A percentile compares a stretch with the other conserved stretches of the same genome.
These are phyloP conservation scores for Aspergillus fischeri DNA, from an alignment of 2,329 filamentous ascomycete species.

Conservation along the genomic window DNA sequence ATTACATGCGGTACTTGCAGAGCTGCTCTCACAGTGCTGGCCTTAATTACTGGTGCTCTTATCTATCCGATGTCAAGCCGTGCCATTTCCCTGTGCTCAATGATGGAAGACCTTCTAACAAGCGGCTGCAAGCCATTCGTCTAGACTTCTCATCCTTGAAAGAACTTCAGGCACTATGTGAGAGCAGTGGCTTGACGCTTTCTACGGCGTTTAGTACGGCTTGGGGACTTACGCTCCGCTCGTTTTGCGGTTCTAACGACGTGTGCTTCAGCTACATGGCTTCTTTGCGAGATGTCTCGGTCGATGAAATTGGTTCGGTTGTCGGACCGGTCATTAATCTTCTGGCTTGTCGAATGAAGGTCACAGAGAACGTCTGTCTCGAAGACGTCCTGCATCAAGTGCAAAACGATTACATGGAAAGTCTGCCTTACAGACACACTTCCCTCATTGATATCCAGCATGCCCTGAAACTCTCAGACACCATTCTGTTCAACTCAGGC, in stretches of 20 bases:
- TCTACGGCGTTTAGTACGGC: slow-evolving; percentile 62
- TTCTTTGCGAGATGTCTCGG: slow-evolving; percentile 39
- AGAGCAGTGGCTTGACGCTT: slow-evolving; percentile 43
- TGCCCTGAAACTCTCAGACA: slow-evolving; percentile 34
- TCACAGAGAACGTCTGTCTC: slow-evolving; percentile 30
- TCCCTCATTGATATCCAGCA: slow-evolving; percentile 48
- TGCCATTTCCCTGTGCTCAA: slow-evolving; percentile 35
- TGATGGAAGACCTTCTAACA: slow-evolving; percentile 21
- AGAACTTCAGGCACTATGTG: slow-evolving; percentile 38
- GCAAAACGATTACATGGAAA: slow-evolving; percentile 46
- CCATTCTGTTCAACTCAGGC: slow-evolving; percentile 46
- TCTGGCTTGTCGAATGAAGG: slow-evolving; percentile 41
- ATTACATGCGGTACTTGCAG: slow-evolving; percentile 31
- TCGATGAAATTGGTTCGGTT: slow-evolving; percentile 38
- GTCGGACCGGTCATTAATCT: slow-evolving; percentile 48
- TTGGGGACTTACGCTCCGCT: slow-evolving; percentile 64
- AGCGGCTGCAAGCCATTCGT: slow-evolving; percentile 26
- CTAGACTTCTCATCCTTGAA: slow-evolving; percentile 26
- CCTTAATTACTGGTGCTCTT: slow-evolving; percentile 37
- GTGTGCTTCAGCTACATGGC: slow-evolving; percentile 51
- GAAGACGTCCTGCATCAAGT: slow-evolving; percentile 38
- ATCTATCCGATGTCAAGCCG: slow-evolving; percentile 30
- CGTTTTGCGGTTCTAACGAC: slow-evolving; percentile 64
- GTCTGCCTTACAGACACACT: slow-evolving; percentile 41
- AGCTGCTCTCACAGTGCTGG: slow-evolving; percentile 22